These are phyloP conservation scores for Penicillium verhagenii DNA, from an alignment of 495 filamentous ascomycete genomes.

Conservation along the genomic window DNA sequence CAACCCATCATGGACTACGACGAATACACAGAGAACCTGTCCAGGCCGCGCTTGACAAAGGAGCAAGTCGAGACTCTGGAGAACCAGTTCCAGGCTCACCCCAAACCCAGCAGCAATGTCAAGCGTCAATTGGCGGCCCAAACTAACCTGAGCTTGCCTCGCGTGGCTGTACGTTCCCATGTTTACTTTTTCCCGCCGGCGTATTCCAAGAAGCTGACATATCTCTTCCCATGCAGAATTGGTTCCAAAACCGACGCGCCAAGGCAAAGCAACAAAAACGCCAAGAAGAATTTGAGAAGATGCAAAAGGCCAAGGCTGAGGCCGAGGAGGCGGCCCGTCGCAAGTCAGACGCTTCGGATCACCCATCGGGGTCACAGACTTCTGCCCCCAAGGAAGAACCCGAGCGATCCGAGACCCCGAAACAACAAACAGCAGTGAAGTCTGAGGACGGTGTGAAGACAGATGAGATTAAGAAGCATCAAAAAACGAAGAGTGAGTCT, in stretches of 20 bases:
- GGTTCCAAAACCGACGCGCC: conserved; percentile 87
- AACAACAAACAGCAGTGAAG: conserved; percentile 21
- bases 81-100: conserved; percentile 69
- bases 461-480: conserved; percentile 31
- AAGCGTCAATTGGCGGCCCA: conserved; percentile 72
- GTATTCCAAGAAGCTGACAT: conserved; percentile 2
- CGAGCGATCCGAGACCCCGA: conserved; percentile 33
- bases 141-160: conserved; percentile 69
- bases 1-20: conserved; percentile 52
- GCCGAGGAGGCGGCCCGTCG: conserved; percentile 41
- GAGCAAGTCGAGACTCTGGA: conserved; percentile 79
- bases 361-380: conserved; percentile 23
- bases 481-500: conserved; percentile 44
- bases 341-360: conserved; percentile 31
- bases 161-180: conserved; percentile 66
- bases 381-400: conserved; percentile 28
- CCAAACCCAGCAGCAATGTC: conserved; percentile 72
- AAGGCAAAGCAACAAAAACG: conserved; percentile 78
- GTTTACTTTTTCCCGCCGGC: background rate
- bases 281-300: conserved; percentile 61
- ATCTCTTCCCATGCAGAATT: conserved; percentile 59
- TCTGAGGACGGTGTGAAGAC: conserved; percentile 26
- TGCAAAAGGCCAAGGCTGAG: conserved; percentile 55
- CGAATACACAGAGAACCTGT: conserved; percentile 51
- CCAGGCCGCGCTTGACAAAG: conserved; percentile 69